These are phyloP conservation scores for Scopulariopsis brevicaulis DNA, from an alignment of 2,329 filamentous ascomycete species.

Conservation along the genomic window DNA sequence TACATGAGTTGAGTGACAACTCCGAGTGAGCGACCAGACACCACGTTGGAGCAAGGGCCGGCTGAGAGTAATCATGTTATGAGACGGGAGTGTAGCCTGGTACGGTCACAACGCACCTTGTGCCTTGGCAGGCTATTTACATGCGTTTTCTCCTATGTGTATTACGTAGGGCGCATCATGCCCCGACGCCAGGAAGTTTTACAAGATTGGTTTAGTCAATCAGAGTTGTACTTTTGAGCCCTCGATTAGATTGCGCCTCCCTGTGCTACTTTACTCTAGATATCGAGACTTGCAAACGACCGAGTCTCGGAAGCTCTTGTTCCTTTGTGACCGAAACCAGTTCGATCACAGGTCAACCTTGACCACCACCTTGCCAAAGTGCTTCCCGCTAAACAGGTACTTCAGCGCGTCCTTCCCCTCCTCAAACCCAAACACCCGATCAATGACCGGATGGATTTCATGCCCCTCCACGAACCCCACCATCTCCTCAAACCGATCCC, in stretches of 20 bases:
- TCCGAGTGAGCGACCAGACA: background rate
- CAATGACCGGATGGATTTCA: slow-evolving; percentile 33
- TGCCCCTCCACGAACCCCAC: slow-evolving; percentile 29
- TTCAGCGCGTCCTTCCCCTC: slow-evolving; percentile 36
- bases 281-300: no score
- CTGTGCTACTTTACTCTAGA: no score
- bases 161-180: no score
- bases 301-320: background rate
- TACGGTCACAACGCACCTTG: background rate
- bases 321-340: background rate
- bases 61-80: background rate
- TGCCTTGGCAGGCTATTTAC: no score
- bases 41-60: background rate
- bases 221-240: no score
- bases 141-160: no score
- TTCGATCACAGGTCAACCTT: slow-evolving; percentile 14
- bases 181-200: no score
- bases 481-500: slow-evolving; percentile 42
- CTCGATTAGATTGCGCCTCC: no score
- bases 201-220: no score
- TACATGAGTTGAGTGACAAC: background rate
- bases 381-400: slow-evolving; percentile 38
- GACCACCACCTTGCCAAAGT: slow-evolving; percentile 47
- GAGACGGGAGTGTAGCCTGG: background rate
- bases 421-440: slow-evolving; percentile 32